Percentiles rank a stretch among this genome's conserved stretches.
Conservation (phyloP, 1,139 yeast species). For the Taphrina pruni region DNA sequence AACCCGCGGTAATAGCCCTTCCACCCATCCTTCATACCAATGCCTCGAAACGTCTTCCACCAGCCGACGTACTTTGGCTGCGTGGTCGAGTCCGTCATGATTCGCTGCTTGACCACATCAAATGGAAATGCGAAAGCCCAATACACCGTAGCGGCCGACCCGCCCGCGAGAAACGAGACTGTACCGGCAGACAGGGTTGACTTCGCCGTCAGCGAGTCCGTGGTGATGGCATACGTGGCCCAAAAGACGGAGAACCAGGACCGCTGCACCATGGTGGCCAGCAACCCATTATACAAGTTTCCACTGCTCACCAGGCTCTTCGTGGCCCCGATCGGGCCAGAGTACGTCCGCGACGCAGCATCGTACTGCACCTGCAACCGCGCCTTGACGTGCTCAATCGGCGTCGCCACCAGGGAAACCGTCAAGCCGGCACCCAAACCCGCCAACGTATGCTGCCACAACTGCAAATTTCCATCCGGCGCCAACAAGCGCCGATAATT, state of each 20-base stretch:
- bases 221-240: conserved; percentile 86
- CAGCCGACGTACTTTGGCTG: conserved; percentile 68
- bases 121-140: conserved; percentile 92
- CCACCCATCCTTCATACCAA: conserved; percentile 68
- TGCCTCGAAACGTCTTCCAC: conserved; percentile 55
- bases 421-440: conserved; percentile 85
- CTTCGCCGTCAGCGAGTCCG: conserved; percentile 71
- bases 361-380: conserved; percentile 89
- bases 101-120: conserved; percentile 85
- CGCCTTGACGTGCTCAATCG: conserved; percentile 84
- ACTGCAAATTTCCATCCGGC: conserved; percentile 61
- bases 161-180: conserved; percentile 90
- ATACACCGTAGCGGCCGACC: conserved; percentile 74
- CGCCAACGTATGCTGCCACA: conserved; percentile 75
- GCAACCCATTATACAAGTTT: conserved; percentile 50
- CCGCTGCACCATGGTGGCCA: conserved; percentile 86
- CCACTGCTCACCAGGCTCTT: conserved; percentile 48
- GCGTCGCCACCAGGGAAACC: conserved; percentile 91
- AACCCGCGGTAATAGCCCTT: conserved; percentile 63
- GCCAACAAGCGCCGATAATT: conserved; percentile 69
- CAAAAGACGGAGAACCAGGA: conserved; percentile 91
- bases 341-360: conserved; percentile 67
- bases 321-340: conserved; percentile 72
- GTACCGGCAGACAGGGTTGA: conserved; percentile 64
- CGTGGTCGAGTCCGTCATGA: conserved; percentile 78